Evolutionary conservation across 352 stramenopile genomes (phyloP).

Genomic region (Pseudoperonospora humuli): DNA sequence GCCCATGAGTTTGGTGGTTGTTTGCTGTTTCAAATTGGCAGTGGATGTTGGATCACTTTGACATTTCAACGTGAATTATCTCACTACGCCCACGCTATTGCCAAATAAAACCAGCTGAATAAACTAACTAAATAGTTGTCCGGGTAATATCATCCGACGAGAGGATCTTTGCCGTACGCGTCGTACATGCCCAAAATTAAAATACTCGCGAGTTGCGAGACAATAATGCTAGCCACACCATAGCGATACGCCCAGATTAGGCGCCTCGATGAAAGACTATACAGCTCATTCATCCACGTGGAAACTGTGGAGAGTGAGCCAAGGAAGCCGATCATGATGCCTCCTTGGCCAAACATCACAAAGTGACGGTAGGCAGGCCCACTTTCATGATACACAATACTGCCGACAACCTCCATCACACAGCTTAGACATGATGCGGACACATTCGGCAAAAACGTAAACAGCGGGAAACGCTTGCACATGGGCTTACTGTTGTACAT

Average conservation of each 20-base stretch:
- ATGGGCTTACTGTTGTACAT: constrained; percentile 36
- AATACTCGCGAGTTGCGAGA: constrained; percentile 48
- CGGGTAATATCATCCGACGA: constrained; percentile 20
- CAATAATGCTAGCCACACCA: constrained; percentile 33
- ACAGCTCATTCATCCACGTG: constrained; percentile 56
- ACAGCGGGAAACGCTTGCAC: constrained; percentile 54
- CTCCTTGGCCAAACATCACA: constrained; percentile 38
- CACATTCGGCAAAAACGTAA: constrained; percentile 59
- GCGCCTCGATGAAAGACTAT: constrained; percentile 36
- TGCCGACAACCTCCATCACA: constrained; percentile 34
- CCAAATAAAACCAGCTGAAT: constrained; percentile 1
- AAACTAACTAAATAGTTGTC: constrained; percentile 15
- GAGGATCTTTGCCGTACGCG: constrained; percentile 30
- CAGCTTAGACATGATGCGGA: constrained; percentile 43
- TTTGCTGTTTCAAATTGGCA: too few relatives aligned
- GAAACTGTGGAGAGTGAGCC: constrained; percentile 68
- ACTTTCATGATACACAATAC: constrained; percentile 19
- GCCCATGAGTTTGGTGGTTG: constrained; percentile 4
- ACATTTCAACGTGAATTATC: constrained; percentile 3
- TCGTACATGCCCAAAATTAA: constrained; percentile 48
- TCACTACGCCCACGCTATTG: constrained; percentile 9
- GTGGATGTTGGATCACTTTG: constrained; percentile 2
- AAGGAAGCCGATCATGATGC: constrained; percentile 40
- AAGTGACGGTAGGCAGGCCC: constrained; percentile 29
- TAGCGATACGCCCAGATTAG: constrained; percentile 51